A percentile compares a stretch with the other conserved stretches of the same genome.
Conservation (phyloP, 2,329 filamentous ascomycete species). For the Fusarium sp. region DNA sequence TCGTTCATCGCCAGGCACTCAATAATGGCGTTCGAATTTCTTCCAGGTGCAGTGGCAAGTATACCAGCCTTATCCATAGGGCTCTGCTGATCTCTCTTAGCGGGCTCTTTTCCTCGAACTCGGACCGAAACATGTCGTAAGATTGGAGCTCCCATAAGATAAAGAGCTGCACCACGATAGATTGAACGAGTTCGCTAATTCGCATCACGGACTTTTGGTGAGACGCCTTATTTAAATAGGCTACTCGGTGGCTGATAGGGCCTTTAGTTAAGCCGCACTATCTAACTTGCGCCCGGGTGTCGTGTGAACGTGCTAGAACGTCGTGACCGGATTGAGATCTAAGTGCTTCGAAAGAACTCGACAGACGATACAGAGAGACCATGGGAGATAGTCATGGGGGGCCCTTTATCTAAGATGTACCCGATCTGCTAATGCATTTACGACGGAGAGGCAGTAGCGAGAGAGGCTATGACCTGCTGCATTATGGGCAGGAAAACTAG, state of each 20-base stretch:
- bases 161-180: background rate
- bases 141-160: background rate
- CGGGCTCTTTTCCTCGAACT: background rate
- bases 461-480: background rate
- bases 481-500: background rate
- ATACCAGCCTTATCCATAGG: background rate
- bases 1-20: background rate
- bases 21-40: background rate
- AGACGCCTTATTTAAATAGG: background rate
- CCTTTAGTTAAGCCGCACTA: background rate
- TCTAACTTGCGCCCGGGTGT: background rate
- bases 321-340: background rate
- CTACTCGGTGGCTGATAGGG: background rate
- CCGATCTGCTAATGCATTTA: background rate
- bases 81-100: background rate
- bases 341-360: background rate
- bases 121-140: background rate
- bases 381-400: background rate
- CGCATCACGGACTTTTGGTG: background rate
- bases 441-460: background rate
- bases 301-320: background rate
- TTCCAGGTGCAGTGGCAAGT: background rate
- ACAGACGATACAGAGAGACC: background rate
- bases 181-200: background rate
- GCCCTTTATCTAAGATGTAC: background rate